Evolutionary conservation across 139 green algal species (phyloP).

Genomic region (Coelastrella sp.): DNA sequence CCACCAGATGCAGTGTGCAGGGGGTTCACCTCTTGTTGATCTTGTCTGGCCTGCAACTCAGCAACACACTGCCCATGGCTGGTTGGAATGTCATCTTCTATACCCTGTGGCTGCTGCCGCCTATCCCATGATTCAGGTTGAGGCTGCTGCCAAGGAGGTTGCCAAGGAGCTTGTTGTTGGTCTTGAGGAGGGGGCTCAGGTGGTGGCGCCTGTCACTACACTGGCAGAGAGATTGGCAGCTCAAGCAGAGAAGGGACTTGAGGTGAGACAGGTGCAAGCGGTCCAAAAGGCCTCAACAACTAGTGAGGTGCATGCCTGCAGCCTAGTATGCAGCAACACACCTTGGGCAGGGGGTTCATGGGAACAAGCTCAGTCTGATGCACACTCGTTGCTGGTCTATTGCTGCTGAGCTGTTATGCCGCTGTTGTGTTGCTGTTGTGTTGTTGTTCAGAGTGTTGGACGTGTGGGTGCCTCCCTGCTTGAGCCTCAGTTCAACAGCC

Average conservation of each 20-base stretch:
- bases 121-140: constrained; percentile 33
- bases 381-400: too few species aligned
- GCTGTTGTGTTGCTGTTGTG: background rate
- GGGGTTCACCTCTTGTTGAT: too few species aligned
- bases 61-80: background rate
- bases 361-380: too few species aligned
- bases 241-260: constrained; percentile 49
- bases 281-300: too few species aligned
- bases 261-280: constrained; percentile 48
- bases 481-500: constrained; percentile 25
- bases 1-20: background rate
- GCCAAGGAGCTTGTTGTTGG: constrained; percentile 50
- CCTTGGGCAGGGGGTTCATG: too few species aligned
- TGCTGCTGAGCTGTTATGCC: background rate
- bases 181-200: constrained; percentile 33
- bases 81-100: background rate
- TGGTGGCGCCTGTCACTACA: background rate
- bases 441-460: constrained; percentile 56
- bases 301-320: too few species aligned
- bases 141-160: constrained; percentile 53
- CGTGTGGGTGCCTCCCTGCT: constrained; percentile 52
- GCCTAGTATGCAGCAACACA: too few species aligned
- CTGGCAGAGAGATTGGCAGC: constrained; percentile 41
- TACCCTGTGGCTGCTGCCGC: background rate
- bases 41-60: background rate